A percentile compares a stretch with the other conserved stretches of the same genome.
These are phyloP conservation scores for Jatropha curcas DNA, from an alignment of 345 rosid species.

Conservation along the genomic window DNA sequence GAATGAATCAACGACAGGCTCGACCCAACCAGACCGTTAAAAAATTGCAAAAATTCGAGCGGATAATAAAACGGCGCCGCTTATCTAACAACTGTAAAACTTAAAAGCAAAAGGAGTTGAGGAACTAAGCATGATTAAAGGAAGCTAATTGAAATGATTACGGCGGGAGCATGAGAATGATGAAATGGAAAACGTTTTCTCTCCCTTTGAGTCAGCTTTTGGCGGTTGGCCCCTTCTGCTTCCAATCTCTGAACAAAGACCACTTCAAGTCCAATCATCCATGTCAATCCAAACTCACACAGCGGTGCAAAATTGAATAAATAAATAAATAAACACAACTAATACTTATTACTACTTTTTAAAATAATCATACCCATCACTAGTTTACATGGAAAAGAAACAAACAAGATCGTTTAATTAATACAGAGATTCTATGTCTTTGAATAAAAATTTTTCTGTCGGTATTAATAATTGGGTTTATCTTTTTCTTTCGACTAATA, in stretches of 20 bases:
- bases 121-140: conserved; percentile 6
- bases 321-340: background rate
- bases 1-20: background rate
- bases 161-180: conserved; percentile 37
- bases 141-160: conserved; percentile 30
- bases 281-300: conserved; percentile 27
- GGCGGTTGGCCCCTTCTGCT: background rate
- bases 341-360: conserved; percentile 4
- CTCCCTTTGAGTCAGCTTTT: background rate
- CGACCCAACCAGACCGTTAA: background rate
- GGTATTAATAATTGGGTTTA: conserved; percentile 10
- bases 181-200: conserved; percentile 4
- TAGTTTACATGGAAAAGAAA: background rate
- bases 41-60: background rate
- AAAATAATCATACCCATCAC: conserved; percentile 32
- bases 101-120: background rate
- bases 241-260: conserved; percentile 30
- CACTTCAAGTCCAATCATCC: conserved; percentile 18
- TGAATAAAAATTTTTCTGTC: conserved; percentile 31
- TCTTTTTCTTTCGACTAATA: background rate
- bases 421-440: conserved; percentile 35
- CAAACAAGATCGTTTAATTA: conserved; percentile 3
- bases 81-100: background rate
- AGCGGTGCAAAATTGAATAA: conserved; percentile 35
- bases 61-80: conserved; percentile 15